Percentiles rank a stretch among this genome's conserved stretches.
phyloP scores from a whole-genome alignment of 495 filamentous ascomycete species.

The Penicillium maclennaniae region DNA sequence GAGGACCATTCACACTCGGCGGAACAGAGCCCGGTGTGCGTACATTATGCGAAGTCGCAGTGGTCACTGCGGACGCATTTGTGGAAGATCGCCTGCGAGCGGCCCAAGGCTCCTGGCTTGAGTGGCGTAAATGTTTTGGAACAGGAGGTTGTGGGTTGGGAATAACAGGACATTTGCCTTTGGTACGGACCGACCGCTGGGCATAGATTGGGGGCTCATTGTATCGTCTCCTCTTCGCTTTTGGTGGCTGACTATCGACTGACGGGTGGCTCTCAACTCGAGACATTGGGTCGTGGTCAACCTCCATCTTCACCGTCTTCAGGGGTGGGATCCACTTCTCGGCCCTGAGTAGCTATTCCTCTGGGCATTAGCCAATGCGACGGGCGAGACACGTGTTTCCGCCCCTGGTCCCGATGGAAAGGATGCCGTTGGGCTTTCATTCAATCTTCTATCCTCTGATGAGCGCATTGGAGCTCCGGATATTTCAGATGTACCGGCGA shows the following conservation, averaged over 20 bases:
- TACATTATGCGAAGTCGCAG: constrained; percentile 17
- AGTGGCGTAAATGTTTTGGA: constrained; percentile 31
- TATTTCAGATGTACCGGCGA: constrained; percentile 14
- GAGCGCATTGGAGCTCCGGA: constrained; percentile 11
- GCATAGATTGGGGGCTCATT: constrained; percentile 48
- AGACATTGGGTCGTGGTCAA: constrained; percentile 16
- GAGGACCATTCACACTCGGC: not conserved
- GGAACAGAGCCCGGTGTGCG: constrained; percentile 12
- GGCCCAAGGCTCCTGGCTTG: constrained; percentile 23
- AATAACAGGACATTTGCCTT: constrained; percentile 37
- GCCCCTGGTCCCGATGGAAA: constrained; percentile 9
- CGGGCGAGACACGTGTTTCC: constrained; percentile 17
- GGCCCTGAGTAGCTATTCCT: constrained; percentile 28
- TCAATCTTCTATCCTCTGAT: constrained; percentile 27
- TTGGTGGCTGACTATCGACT: constrained; percentile 28
- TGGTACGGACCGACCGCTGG: constrained; percentile 34
- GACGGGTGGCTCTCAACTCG: constrained; percentile 21
- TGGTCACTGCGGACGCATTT: constrained; percentile 16
- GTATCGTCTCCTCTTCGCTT: constrained; percentile 37
- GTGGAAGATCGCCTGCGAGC: constrained; percentile 26
- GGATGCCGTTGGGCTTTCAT: constrained; percentile 26
- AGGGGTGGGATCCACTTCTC: constrained; percentile 14
- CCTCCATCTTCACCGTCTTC: constrained; percentile 30
- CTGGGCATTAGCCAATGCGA: constrained; percentile 19
- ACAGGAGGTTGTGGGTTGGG: constrained; percentile 33